Evolutionary conservation across 1,139 yeast genomes (phyloP).

Genomic region (Yamadazyma jaroonii): DNA sequence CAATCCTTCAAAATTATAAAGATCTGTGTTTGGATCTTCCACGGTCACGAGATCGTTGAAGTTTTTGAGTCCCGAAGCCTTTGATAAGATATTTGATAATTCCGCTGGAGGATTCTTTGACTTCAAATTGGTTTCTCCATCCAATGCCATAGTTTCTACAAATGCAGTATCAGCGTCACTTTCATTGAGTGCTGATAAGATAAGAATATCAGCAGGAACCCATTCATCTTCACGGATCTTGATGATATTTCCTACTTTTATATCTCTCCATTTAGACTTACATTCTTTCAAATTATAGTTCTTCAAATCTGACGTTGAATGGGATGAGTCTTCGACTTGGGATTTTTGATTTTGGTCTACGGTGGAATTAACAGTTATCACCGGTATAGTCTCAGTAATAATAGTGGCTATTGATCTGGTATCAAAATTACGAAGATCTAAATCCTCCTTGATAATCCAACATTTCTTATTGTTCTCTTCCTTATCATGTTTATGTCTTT

Average conservation of each 20-base stretch:
- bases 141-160: slow-evolving; percentile 95
- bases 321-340: slow-evolving; percentile 12
- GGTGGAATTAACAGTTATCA: slow-evolving; percentile 1
- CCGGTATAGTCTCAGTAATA: slow-evolving; percentile 33
- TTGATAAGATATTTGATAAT: slow-evolving; percentile 46
- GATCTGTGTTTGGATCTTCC: slow-evolving; percentile 89
- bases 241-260: slow-evolving; percentile 83
- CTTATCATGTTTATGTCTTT: slow-evolving; percentile 81
- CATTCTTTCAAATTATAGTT: slow-evolving; percentile 33
- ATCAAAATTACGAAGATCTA: slow-evolving; percentile 27
- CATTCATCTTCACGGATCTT: slow-evolving; percentile 76
- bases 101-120: slow-evolving; percentile 67
- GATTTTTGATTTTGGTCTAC: neutral
- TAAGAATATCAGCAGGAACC: slow-evolving; percentile 86
- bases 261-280: slow-evolving; percentile 63
- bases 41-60: slow-evolving; percentile 56
- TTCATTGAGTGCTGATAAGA: slow-evolving; percentile 57
- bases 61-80: slow-evolving; percentile 50
- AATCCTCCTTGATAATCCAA: slow-evolving; percentile 35
- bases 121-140: slow-evolving; percentile 93
- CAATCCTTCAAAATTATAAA: slow-evolving; percentile 86
- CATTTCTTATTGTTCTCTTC: slow-evolving; percentile 73
- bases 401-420: slow-evolving; percentile 38
- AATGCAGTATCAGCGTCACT: slow-evolving; percentile 71
- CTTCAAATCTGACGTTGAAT: slow-evolving; percentile 19